Base-by-base conservation (phyloP, 306 rosid genomes). In the Cicer judaicum region DNA sequence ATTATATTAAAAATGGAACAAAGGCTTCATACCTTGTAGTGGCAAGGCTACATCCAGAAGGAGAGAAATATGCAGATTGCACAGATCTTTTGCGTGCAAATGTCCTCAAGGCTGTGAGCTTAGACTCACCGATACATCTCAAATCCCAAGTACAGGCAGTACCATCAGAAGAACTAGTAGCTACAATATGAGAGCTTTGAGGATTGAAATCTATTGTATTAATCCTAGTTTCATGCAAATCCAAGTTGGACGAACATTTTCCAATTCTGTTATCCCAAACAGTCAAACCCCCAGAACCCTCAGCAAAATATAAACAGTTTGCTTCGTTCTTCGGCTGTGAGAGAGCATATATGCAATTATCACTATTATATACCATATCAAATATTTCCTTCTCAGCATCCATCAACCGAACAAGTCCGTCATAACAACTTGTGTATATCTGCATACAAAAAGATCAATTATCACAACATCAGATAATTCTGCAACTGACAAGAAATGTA, bases 141-240 rank as follows among this genome's bases (percentile, higher is more conserved):
- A 94, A 86, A 81, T 94, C 99, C 99, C 99, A 94, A 54, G 87
- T 86, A 85, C 99, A 85, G 71, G 89, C 93, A 73, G 89, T 88
- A 71, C 89, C 95, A 80, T 92, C 96, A 40, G 92, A 60, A 71
- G 95, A 94, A 81, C 97, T 84, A 57, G 99, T 92, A 57, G 91
- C 89, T 85, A 90, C 82, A 68, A 88, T 59, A 71, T 87, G 85
- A 56, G 90, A 67, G 80, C 79, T 92, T 65, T 49, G 50, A 10
- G 80, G 44, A 73, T 73, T 88, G 64, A 94, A 94, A 79, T 90
- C 93, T 47, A 94, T 84, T 68, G 89, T 73, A 72, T 92, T 90
- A 52, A 94, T 90, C 81, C 94, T 87, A 34, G 49, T 52, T 54
- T 72, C 88, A 75, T 94, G 99, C 81, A 90, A 85, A 66, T 13